These are phyloP conservation scores for Leccinum fallax DNA, from an alignment of 1,284 basidiomycete species.

Conservation along the genomic window DNA sequence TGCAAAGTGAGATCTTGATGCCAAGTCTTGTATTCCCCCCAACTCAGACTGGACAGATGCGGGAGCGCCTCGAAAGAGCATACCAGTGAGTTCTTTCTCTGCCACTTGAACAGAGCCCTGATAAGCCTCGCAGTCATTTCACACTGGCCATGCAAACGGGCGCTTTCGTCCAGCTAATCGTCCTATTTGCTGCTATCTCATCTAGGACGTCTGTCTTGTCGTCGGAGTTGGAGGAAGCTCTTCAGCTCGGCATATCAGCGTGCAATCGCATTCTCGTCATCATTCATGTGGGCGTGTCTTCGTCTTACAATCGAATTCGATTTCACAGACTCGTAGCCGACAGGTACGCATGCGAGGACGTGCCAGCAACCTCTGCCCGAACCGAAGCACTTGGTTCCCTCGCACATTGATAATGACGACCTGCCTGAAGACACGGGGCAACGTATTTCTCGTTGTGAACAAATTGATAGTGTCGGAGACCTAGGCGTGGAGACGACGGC, in stretches of 20 bases:
- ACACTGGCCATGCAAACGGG: conserved; percentile 66
- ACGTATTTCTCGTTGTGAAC: conserved; percentile 10
- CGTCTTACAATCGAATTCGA: background rate
- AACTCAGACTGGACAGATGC: conserved; percentile 44
- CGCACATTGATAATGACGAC: conserved; percentile 1
- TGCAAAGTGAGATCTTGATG: conserved; percentile 45
- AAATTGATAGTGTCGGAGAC: conserved; percentile 1
- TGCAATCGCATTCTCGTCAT: conserved; percentile 33
- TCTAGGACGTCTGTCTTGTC: conserved; percentile 57
- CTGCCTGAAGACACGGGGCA: conserved; percentile 19
- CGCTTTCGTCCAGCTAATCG: conserved; percentile 66
- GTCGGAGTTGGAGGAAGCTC: conserved; percentile 44
- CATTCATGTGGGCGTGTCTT: conserved; percentile 23
- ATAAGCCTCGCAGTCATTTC: conserved; percentile 49
- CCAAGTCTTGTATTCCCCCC: background rate
- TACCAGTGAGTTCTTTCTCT: conserved; percentile 46
- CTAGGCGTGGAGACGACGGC: background rate
- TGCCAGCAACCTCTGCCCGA: conserved; percentile 2
- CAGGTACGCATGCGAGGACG: background rate
- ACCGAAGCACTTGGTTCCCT: background rate
- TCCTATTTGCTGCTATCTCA: conserved; percentile 60
- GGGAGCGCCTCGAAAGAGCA: conserved; percentile 46
- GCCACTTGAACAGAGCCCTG: background rate
- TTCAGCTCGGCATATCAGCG: conserved; percentile 36
- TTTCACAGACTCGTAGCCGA: conserved; percentile 23